Base-by-base conservation (phyloP, 495 filamentous ascomycete genomes). In the Cladorrhinum samala region DNA sequence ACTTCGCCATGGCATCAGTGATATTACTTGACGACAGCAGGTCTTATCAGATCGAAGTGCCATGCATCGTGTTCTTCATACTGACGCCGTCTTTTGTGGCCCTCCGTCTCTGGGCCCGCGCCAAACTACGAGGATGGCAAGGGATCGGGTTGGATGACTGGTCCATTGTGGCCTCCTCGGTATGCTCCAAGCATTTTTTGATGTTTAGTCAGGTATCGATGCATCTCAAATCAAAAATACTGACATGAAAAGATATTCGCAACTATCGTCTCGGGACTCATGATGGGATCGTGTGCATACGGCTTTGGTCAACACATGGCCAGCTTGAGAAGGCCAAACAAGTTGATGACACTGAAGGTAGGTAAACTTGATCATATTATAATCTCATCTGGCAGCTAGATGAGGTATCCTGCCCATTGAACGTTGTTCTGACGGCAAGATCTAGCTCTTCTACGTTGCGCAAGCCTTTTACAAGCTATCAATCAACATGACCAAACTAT, bases 91-190 rank as follows among this genome's bases (percentile, higher is more conserved):
- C 66, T 2, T 58, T 72, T n/a, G 55, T 69, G 2, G 52, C 25
- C 17, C 27, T 72, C 18, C 59, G 69, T 16, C 36, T 70, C 14
- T 59, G 61, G 53, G 65, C 61, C 21, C 64, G 69, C 41, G 11
- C 66, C 13, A 57, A 50, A 38, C 36, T 47, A 17, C 57, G 61
- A 33, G 58, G 57, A 1, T 59, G 67, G 41, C 59, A 62, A 7
- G 66, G 62, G 1, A 25, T 72, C 16, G 69, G 69, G 21, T 60
- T 57, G 61, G 69, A 72, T 60, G 69, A 72, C 49, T 62, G 63
- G 49, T 62, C 60, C 5, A 64, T 70, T 33, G 19, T 70, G 30
- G 50, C 56, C 17, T 68, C 69, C 3, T 60, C 54, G 58, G 68
- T 71, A 59, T 17, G 65, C 52, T 13, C 14, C 16, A 13, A 33